phyloP scores from a whole-genome alignment of 345 rosid species.

The Aquilaria sinensis region DNA sequence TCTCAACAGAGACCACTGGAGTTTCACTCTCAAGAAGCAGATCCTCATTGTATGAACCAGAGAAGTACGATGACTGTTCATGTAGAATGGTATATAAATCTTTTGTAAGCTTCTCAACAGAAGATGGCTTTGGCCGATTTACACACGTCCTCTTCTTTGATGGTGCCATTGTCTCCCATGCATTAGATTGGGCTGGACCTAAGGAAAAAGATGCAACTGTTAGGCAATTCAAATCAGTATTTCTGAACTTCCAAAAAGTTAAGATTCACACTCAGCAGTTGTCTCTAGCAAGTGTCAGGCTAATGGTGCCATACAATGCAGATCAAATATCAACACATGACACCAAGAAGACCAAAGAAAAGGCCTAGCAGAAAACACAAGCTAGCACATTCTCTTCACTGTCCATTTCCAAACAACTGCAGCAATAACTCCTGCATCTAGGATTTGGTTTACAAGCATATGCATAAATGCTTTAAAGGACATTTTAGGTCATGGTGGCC shows the following conservation, averaged over 20 bases:
- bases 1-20: slow-evolving; percentile 95
- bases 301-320: not conserved
- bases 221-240: slow-evolving; percentile 4
- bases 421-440: not conserved
- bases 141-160: slow-evolving; percentile 86
- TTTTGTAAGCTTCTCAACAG: slow-evolving; percentile 90
- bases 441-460: not conserved
- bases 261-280: slow-evolving; percentile 2
- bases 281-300: not conserved
- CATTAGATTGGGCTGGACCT: slow-evolving; percentile 88
- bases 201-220: slow-evolving; percentile 13
- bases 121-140: slow-evolving; percentile 71
- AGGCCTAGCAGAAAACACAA: not conserved
- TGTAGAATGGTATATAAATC: slow-evolving; percentile 82
- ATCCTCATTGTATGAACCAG: slow-evolving; percentile 87
- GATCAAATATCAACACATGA: not conserved
- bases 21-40: slow-evolving; percentile 85
- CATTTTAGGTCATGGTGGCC: not conserved
- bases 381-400: not conserved
- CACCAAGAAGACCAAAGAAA: not conserved
- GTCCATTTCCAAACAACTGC: not conserved
- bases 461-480: not conserved
- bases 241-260: not conserved
- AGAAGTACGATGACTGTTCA: slow-evolving; percentile 85
- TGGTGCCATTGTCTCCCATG: slow-evolving; percentile 88